Conservation (phyloP, 2,329 filamentous ascomycete species). For the Didymella segeticola region DNA sequence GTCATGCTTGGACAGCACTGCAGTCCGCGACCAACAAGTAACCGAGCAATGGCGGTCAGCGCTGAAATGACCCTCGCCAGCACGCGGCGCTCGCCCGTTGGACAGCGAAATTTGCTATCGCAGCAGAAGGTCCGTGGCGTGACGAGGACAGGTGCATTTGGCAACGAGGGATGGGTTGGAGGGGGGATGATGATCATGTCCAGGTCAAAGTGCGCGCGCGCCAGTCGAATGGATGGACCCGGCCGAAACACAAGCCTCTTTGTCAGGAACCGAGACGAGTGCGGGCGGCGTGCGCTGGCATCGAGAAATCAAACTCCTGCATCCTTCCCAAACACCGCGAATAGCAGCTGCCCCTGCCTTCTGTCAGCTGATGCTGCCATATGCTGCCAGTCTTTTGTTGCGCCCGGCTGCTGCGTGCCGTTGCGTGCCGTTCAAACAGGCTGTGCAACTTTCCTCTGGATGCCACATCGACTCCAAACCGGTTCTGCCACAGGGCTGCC, state of each 20-base stretch:
- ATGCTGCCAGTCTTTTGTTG: too few species aligned
- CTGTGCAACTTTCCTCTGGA: slow-evolving; percentile 10
- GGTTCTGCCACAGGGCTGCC: slow-evolving; percentile 15
- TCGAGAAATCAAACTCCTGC: slow-evolving; percentile 11
- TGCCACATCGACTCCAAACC: slow-evolving; percentile 6
- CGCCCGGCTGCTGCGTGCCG: slow-evolving; percentile 15
- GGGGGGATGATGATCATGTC: too few species aligned
- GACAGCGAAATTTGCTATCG: slow-evolving; percentile 33
- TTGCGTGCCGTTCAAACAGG: slow-evolving; percentile 12
- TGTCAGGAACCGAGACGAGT: slow-evolving; percentile 24
- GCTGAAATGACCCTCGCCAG: slow-evolving; percentile 24
- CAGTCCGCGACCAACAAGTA: slow-evolving; percentile 29
- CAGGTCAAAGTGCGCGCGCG: slow-evolving; percentile 13
- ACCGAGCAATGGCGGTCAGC: slow-evolving; percentile 35
- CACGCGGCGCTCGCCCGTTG: slow-evolving; percentile 44
- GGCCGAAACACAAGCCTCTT: slow-evolving; percentile 10
- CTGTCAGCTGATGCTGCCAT: slow-evolving; percentile 19
- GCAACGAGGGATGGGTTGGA: slow-evolving; percentile 23
- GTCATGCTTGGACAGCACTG: slow-evolving; percentile 41
- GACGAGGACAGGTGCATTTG: slow-evolving; percentile 32
- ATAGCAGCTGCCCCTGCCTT: slow-evolving; percentile 8
- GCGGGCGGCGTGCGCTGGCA: slow-evolving; percentile 27
- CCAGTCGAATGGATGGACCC: slow-evolving; percentile 1
- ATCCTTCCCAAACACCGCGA: slow-evolving; percentile 9
- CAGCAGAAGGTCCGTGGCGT: slow-evolving; percentile 31